phyloP scores from a whole-genome alignment of 2,329 filamentous ascomycete genomes.

The Colletotrichum gigasporum region DNA sequence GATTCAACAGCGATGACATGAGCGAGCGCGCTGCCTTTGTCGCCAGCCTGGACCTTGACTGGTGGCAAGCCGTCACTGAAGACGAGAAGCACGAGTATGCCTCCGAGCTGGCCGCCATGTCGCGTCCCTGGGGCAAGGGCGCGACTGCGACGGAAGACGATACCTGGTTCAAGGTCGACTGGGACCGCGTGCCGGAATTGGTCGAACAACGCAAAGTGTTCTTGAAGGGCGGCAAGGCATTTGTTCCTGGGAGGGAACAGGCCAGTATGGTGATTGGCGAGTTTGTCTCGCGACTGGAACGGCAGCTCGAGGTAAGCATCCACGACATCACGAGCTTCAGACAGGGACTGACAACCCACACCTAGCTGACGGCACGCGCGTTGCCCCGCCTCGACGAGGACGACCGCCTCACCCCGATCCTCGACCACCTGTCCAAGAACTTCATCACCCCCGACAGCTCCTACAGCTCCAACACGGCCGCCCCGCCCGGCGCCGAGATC shows the following conservation, averaged over 20 bases:
- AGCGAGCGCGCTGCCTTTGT: constrained; percentile 82
- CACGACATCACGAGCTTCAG: not conserved
- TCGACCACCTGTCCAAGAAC: constrained; percentile 88
- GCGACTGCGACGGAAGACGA: constrained; percentile 73
- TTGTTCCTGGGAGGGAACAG: constrained; percentile 88
- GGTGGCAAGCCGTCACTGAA: constrained; percentile 87
- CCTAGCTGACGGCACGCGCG: constrained; percentile 84
- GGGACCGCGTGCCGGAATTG: constrained; percentile 90
- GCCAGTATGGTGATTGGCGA: constrained; percentile 89
- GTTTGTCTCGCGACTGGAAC: constrained; percentile 82
- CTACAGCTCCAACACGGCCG: constrained; percentile 72
- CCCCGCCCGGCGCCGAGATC: constrained; percentile 77
- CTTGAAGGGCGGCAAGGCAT: constrained; percentile 84
- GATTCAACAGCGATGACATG: constrained; percentile 80
- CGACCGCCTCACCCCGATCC: constrained; percentile 79
- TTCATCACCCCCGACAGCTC: constrained; percentile 91
- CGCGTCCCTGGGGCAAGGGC: constrained; percentile 49
- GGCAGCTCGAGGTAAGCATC: constrained; percentile 70
- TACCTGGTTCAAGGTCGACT: constrained; percentile 95
- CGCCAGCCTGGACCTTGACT: constrained; percentile 79
- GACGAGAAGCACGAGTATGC: constrained; percentile 77
- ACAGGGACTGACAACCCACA: constrained; percentile 11
- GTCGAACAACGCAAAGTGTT: constrained; percentile 83
- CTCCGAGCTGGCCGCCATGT: constrained; percentile 66
- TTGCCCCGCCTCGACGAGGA: constrained; percentile 95